Base-by-base conservation (phyloP, 768 basidiomycete genomes). In the Phlebiopsis flavidoalba region DNA sequence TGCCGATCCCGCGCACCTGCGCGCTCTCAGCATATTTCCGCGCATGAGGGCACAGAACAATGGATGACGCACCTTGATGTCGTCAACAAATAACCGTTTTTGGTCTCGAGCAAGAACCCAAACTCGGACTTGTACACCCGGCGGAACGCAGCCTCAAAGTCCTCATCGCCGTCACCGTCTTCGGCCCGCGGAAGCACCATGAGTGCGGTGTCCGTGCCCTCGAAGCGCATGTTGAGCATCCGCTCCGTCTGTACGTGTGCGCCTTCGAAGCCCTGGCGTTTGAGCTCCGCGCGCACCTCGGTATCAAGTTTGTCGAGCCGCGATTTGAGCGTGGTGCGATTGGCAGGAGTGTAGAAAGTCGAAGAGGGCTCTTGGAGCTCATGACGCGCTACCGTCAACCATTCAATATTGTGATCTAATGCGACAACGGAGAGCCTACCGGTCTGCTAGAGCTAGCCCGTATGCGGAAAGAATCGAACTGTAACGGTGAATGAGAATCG, bases 401-500 rank as follows among this genome's bases (percentile, higher is more conserved):
- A 60, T 37, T 37, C 36, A 46, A 40, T 43, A 51, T 47, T 10
- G n/a, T n/a, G n/a, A n/a, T n/a, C n/a, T n/a, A 22, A 43, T 40
- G n/a, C 8, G 12, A 54, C 31, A 6, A 6, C 8, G 40, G 3
- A 43, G 21, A 31, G 64, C 78, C 64, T 63, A 83, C 82, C 83
- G 78, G 72, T 96, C 93, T 3, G 94, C 93, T 8, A 95, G 79
- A 8, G 93, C 92, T n/a, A 97, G 83, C 0, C 95, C 95, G 66
- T 95, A 98, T 0, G 95, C 95, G 1, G 93, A 95, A 3, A 98
- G 77, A 58, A 98, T 91, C 6, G 94, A 96, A 57, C 92, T 95
- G 71, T 95, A 93, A 22, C 90, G 84, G 70, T 95, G 94, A 53
- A 97, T 89, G 47, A 96, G 74, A 65, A 96, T 88, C 7, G 86